Evolutionary conservation across 345 rosid species (phyloP).

Genomic region (Eucalyptus globulus): DNA sequence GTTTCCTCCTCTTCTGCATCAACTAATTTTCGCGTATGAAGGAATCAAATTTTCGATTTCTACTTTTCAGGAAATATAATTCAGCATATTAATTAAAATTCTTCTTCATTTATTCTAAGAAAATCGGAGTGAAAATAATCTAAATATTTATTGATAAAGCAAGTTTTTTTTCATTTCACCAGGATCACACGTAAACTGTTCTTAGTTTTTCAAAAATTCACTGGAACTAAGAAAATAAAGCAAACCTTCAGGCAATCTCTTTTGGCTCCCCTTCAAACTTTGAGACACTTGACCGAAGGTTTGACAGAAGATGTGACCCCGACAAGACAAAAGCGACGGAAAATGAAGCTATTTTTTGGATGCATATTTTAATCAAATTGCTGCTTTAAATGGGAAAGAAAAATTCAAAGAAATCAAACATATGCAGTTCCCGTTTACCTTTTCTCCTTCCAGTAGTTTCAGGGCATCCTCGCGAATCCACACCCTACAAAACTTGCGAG

Average conservation of each 20-base stretch:
- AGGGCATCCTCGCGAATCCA: no score
- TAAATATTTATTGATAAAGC: not conserved
- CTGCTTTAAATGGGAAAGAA: not conserved
- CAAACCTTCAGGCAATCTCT: not conserved
- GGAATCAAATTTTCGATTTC: not conserved
- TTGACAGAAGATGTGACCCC: not conserved
- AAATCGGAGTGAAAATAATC: no score
- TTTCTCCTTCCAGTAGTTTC: no score
- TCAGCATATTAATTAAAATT: no score
- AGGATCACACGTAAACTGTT: not conserved
- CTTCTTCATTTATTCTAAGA: no score
- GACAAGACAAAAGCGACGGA: not conserved
- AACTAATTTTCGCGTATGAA: not conserved
- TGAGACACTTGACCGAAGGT: not conserved
- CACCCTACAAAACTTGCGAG: no score
- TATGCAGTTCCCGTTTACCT: no score
- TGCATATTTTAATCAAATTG: not conserved
- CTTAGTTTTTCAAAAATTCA: not conserved
- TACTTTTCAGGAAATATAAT: not conserved
- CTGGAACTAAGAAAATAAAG: not conserved
- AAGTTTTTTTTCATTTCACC: not conserved
- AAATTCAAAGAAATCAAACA: no score
- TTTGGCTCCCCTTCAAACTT: not conserved
- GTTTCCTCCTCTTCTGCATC: not conserved
- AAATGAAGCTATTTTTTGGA: not conserved